Percentiles rank a stretch among this genome's conserved stretches.
These are phyloP conservation scores for Botrytis deweyae DNA, from an alignment of 2,329 filamentous ascomycete species.

Conservation along the genomic window DNA sequence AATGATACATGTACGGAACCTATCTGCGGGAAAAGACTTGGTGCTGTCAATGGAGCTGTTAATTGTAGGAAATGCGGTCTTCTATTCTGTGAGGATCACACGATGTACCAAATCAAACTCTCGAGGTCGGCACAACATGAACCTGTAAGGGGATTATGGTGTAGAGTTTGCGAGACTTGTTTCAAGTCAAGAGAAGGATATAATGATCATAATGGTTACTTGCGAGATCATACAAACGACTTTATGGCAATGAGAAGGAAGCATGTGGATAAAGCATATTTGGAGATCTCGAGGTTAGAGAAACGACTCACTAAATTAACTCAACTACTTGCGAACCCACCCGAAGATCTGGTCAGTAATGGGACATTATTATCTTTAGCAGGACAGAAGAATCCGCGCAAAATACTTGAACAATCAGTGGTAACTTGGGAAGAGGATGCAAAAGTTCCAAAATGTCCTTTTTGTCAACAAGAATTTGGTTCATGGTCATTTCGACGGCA, in stretches of 20 bases:
- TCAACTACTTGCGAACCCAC: slow-evolving; percentile 73
- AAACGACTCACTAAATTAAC: slow-evolving; percentile 91
- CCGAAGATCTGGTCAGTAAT: slow-evolving; percentile 60
- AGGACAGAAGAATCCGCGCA: slow-evolving; percentile 72
- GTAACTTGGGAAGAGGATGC: slow-evolving; percentile 95
- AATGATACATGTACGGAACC: slow-evolving; percentile 86
- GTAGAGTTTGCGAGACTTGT: slow-evolving; percentile 96
- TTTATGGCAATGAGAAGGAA: slow-evolving; percentile 73
- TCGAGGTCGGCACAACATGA: slow-evolving; percentile 87
- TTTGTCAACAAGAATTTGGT: slow-evolving; percentile 94
- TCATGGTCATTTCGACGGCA: slow-evolving; percentile 90
- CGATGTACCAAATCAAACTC: slow-evolving; percentile 99
- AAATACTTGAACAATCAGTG: slow-evolving; percentile 83
- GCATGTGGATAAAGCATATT: slow-evolving; percentile 76
- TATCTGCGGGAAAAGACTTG: slow-evolving; percentile 75
- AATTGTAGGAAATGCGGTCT: slow-evolving; percentile 93
- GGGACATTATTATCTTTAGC: slow-evolving; percentile 56
- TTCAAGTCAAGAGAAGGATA: slow-evolving; percentile 96
- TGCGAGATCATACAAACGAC: slow-evolving; percentile 67
- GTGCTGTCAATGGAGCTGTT: slow-evolving; percentile 76
- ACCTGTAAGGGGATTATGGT: slow-evolving; percentile 87
- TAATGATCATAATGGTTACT: slow-evolving; percentile 77
- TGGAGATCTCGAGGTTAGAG: slow-evolving; percentile 87
- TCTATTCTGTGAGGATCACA: slow-evolving; percentile 95
- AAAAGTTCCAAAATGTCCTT: slow-evolving; percentile 77